Percentiles rank a stretch among this genome's conserved stretches.
Conservation (phyloP, 305 asterid genomes). For the Fraxinus platypoda region DNA sequence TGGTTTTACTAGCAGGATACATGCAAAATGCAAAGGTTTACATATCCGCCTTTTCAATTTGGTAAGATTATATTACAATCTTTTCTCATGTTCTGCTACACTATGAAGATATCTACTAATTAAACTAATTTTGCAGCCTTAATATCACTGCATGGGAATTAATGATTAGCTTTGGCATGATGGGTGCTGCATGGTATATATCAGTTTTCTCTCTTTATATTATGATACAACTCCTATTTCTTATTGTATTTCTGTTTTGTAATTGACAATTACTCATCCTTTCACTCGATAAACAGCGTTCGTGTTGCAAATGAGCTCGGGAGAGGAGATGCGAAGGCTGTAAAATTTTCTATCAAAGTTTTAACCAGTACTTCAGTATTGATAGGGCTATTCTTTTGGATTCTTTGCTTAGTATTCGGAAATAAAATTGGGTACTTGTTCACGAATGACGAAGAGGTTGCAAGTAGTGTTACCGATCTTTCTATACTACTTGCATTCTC, state of each 20-base stretch:
- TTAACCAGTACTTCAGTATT: constrained; percentile 36
- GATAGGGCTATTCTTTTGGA: constrained; percentile 44
- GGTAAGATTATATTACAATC: constrained; percentile 33
- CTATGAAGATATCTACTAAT: constrained; percentile 1
- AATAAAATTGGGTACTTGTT: constrained; percentile 41
- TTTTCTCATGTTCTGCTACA: neutral
- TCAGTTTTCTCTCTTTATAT: neutral
- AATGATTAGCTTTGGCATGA: constrained; percentile 61
- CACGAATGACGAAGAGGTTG: constrained; percentile 31
- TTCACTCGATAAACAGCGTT: constrained; percentile 30
- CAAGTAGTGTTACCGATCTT: constrained; percentile 41
- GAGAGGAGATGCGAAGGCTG: constrained; percentile 59
- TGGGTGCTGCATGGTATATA: constrained; percentile 62
- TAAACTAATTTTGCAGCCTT: constrained; percentile 37
- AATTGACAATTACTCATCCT: neutral
- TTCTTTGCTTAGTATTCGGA: constrained; percentile 48
- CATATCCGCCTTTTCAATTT: constrained; percentile 72
- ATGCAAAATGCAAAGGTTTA: constrained; percentile 61
- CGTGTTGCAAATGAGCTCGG: constrained; percentile 69
- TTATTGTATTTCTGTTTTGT: neutral
- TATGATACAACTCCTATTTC: neutral
- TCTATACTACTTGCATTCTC: constrained; percentile 49
- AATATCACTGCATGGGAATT: constrained; percentile 55
- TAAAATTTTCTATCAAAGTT: constrained; percentile 49
- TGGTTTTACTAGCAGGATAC: constrained; percentile 70